These are phyloP conservation scores for Ceratocystis diversiconidia DNA, from an alignment of 2,329 filamentous ascomycete genomes.

Conservation along the genomic window DNA sequence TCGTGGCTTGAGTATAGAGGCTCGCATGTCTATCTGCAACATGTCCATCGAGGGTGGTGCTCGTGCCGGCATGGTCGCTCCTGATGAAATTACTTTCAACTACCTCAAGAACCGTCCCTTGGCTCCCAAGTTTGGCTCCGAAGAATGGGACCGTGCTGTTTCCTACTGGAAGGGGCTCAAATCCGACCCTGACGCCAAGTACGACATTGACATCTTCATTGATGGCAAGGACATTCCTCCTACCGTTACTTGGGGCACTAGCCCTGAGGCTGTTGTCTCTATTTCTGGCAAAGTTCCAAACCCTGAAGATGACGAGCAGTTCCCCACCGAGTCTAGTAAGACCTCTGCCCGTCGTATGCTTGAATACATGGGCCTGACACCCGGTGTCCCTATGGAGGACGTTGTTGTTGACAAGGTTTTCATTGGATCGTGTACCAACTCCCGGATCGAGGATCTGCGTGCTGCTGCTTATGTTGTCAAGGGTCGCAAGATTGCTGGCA, in stretches of 20 bases:
- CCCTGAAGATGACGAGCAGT: constrained; percentile 52
- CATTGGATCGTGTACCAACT: constrained; percentile 95
- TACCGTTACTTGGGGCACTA: constrained; percentile 93
- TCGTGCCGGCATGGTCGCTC: constrained; percentile 90
- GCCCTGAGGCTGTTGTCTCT: constrained; percentile 87
- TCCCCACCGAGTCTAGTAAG: constrained; percentile 67
- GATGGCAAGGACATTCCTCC: constrained; percentile 86
- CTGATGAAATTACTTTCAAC: constrained; percentile 84
- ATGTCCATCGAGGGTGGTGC: constrained; percentile 97
- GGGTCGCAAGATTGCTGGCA: constrained; percentile 72
- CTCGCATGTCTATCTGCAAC: constrained; percentile 98
- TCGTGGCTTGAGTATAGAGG: constrained; percentile 80
- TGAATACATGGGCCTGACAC: constrained; percentile 87
- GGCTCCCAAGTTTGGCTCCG: constrained; percentile 68
- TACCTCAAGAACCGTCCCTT: constrained; percentile 87
- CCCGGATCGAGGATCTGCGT: constrained; percentile 86
- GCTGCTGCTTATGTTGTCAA: constrained; percentile 75
- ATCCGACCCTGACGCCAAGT: constrained; percentile 78
- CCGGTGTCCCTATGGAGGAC: constrained; percentile 85
- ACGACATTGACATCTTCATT: constrained; percentile 77
- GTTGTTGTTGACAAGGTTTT: constrained; percentile 89
- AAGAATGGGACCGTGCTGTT: constrained; percentile 79
- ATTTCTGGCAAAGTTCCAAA: constrained; percentile 85
- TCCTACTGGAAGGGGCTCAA: constrained; percentile 78
- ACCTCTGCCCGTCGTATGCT: constrained; percentile 64